Evolutionary conservation across 2,329 filamentous ascomycete genomes (phyloP).

Genomic region (Colletotrichum sp.): DNA sequence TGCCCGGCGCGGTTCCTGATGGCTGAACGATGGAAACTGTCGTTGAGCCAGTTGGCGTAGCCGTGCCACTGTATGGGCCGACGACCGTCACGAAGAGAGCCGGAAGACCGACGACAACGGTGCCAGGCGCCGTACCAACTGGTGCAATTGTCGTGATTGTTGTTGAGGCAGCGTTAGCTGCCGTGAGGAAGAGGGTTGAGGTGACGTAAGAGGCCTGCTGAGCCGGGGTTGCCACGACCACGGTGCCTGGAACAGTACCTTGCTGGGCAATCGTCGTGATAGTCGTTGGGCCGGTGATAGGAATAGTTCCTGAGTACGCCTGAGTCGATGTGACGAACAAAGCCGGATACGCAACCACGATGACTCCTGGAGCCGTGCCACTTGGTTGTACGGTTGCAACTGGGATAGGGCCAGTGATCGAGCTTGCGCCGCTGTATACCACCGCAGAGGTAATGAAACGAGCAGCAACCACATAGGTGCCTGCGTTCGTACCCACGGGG

Average conservation of each 20-base stretch:
- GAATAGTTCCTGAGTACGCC: background rate
- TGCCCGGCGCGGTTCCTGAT: background rate
- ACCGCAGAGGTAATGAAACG: background rate
- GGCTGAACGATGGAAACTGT: conserved; percentile 7
- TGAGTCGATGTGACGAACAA: conserved; percentile 7
- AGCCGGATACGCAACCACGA: conserved; percentile 6
- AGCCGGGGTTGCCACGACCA: background rate
- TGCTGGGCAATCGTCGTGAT: background rate
- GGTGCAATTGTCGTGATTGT: background rate
- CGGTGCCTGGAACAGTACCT: conserved; percentile 4
- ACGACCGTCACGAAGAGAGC: background rate
- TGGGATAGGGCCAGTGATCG: background rate
- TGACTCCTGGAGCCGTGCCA: conserved; percentile 3
- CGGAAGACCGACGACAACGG: background rate
- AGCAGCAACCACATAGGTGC: conserved; percentile 4
- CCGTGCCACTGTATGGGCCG: background rate
- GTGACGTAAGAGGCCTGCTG: background rate
- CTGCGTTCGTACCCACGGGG: background rate
- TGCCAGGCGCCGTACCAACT: background rate
- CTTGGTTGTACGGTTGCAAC: conserved; percentile 5
- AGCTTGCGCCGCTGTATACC: background rate
- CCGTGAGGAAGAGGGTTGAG: conserved; percentile 8
- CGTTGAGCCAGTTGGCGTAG: background rate
- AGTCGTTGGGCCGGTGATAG: background rate
- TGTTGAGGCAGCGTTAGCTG: background rate